Base-by-base conservation (phyloP, 805 yeast genomes). In the Nakazawaea holstii region DNA sequence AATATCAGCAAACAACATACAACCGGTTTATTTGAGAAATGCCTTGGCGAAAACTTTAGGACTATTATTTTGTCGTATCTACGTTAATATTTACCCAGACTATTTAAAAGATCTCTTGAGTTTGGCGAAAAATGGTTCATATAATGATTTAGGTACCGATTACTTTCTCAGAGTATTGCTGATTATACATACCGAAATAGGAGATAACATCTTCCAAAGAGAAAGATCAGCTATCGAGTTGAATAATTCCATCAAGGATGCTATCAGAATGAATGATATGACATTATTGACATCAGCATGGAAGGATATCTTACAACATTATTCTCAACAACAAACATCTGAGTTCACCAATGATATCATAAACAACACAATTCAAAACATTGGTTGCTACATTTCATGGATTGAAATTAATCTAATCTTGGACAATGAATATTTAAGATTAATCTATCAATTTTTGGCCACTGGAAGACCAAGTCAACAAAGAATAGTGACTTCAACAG, bases 341-440 rank as follows among this genome's bases (percentile, higher is more conserved):
- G 56, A 54, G 6, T 42, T 67, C 43, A 52, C 54, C 10, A 52
- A 58, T 53, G 80, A 79, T 50, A 73, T 85, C 52, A 55, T 87
- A 57, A 79, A 75, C 52, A 76, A 76, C 50, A 68, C 80, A 6
- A 72, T 89, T 43, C 72, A 72, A 45, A 81, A 81, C 47, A 79
- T 94, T 48, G 97, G 97, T 9, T 80, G 80, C 10, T 94, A 86
- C 76, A 86, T 90, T 24, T 82, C 91, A 24, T 94, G 99, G 99
- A 88, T 91, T 62, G 95, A 88, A 61, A 82, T 91, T 51, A 72
- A 82, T 46, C 70, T 88, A 55, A 79, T 92, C 46, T 73, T 90
- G 29, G 79, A 79, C 43, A 73, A 76, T 31, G 77, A 77, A 20
- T 82, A 77, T 54, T 68, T 87, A 56, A 65, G 71, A 27, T 59